These are phyloP conservation scores for Irpex sp. DNA, from an alignment of 1,284 basidiomycete genomes.

Conservation along the genomic window DNA sequence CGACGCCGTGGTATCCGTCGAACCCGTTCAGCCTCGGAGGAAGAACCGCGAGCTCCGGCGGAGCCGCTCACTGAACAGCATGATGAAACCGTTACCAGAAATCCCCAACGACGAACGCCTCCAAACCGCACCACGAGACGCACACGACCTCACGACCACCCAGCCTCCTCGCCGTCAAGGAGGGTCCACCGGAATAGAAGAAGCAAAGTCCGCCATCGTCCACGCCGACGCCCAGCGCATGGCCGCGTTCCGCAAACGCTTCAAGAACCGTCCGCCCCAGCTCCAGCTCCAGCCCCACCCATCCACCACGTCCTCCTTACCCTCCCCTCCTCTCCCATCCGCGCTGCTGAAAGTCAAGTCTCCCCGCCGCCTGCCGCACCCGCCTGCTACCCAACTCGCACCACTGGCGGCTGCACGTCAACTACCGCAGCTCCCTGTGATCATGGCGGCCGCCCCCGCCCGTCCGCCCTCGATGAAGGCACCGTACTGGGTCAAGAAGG, in stretches of 20 bases:
- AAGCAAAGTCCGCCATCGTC: conserved; percentile 20
- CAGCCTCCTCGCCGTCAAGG: neutral
- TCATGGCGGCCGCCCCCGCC: conserved; percentile 8
- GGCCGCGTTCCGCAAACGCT: conserved; percentile 20
- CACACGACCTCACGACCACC: neutral
- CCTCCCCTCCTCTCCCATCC: conserved; percentile 6
- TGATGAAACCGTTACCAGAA: conserved; percentile 14
- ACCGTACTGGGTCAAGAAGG: conserved; percentile 28
- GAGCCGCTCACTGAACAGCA: conserved; percentile 22
- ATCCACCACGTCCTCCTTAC: neutral
- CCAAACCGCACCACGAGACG: neutral
- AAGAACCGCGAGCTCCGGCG: conserved; percentile 13
- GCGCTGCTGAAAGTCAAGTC: neutral
- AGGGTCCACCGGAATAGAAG: conserved; percentile 6
- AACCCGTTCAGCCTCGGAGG: conserved; percentile 2
- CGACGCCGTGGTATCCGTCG: conserved; percentile 1
- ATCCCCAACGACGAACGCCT: conserved; percentile 4
- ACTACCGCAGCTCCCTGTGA: conserved; percentile 10
- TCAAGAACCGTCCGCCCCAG: conserved; percentile 16
- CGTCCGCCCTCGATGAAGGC: conserved; percentile 16
- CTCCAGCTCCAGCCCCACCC: conserved; percentile 4
- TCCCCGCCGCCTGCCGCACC: conserved; percentile 9
- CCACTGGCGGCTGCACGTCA: neutral
- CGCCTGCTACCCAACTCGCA: conserved; percentile 9
- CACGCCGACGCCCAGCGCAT: conserved; percentile 20